phyloP scores from a whole-genome alignment of 805 yeast species.

The Starmerella roubikii region DNA sequence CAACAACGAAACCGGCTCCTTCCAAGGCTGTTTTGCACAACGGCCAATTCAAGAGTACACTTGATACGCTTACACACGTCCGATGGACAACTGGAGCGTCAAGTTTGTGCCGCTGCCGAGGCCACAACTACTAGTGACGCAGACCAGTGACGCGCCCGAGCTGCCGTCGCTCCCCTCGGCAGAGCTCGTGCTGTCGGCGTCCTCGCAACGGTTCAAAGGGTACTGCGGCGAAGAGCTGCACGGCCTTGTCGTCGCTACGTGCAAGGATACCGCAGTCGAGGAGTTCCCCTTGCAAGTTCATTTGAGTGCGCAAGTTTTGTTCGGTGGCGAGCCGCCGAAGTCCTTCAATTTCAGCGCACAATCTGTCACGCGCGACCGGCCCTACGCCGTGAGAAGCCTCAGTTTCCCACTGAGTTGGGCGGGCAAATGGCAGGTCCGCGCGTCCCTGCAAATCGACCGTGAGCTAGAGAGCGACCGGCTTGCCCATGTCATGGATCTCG shows the following conservation, averaged over 20 bases:
- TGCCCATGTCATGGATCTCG: conserved; percentile 23
- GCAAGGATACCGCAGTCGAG: conserved; percentile 3
- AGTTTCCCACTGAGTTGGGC: conserved; percentile 19
- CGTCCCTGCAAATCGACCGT: conserved; percentile 17
- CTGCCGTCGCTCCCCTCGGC: conserved; percentile 14
- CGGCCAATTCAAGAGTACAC: too few relatives aligned
- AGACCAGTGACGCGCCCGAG: conserved; percentile 12
- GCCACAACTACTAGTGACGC: conserved; percentile 21
- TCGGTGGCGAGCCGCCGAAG: not conserved
- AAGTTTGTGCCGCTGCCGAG: conserved; percentile 24
- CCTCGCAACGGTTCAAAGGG: conserved; percentile 20
- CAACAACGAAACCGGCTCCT: too few relatives aligned
- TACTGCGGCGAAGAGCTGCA: conserved; percentile 26
- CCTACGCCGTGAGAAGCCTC: not conserved
- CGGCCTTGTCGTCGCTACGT: conserved; percentile 17
- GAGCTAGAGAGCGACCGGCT: conserved; percentile 13
- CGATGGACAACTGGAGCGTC: conserved; percentile 3
- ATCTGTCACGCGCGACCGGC: not conserved
- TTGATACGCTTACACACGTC: too few relatives aligned
- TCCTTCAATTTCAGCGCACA: not conserved
- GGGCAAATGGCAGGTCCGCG: conserved; percentile 22
- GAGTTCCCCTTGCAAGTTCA: not conserved
- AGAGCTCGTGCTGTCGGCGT: conserved; percentile 20
- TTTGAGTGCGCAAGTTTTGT: not conserved
- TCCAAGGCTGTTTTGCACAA: too few relatives aligned